Conservation (phyloP, 177 flowering plant species). For the Tripterygium wilfordii region DNA sequence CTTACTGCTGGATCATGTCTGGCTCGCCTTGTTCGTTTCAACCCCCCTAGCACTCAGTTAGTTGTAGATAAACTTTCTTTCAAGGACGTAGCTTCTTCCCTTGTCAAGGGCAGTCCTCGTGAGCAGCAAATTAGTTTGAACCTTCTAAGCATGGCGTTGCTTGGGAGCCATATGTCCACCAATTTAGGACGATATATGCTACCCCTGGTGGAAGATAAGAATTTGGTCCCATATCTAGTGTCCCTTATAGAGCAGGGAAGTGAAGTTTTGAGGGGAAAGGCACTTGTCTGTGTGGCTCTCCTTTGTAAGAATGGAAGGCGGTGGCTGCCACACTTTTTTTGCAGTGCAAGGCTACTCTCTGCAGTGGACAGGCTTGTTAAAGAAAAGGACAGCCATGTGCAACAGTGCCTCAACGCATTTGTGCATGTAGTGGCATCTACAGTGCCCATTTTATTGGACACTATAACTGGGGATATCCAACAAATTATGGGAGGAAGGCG, state of each 20-base stretch:
- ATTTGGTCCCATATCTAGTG: conserved; percentile 63
- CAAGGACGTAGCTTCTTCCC: conserved; percentile 65
- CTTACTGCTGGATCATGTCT: conserved; percentile 96
- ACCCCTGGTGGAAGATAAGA: conserved; percentile 72
- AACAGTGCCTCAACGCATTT: conserved; percentile 65
- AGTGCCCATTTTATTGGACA: conserved; percentile 73
- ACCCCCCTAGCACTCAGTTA: conserved; percentile 61
- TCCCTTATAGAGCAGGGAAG: conserved; percentile 89
- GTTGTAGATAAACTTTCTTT: conserved; percentile 73
- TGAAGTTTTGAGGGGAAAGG: conserved; percentile 78
- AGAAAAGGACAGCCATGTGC: conserved; percentile 71
- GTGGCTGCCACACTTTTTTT: conserved; percentile 78
- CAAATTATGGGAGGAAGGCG: conserved; percentile 78
- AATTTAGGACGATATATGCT: conserved; percentile 62
- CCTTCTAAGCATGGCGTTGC: conserved; percentile 77
- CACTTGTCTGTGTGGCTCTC: conserved; percentile 72
- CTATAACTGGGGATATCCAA: conserved; percentile 71
- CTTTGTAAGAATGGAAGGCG: conserved; percentile 73
- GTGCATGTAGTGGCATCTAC: conserved; percentile 54
- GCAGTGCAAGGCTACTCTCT: conserved; percentile 72
- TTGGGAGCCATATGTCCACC: conserved; percentile 63
- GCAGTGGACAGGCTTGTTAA: conserved; percentile 76
- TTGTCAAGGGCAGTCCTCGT: conserved; percentile 74
- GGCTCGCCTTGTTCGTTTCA: conserved; percentile 84
- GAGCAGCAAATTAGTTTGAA: conserved; percentile 95